phyloP scores from a whole-genome alignment of 768 basidiomycete genomes.

The Kwoniella bestiolae region DNA sequence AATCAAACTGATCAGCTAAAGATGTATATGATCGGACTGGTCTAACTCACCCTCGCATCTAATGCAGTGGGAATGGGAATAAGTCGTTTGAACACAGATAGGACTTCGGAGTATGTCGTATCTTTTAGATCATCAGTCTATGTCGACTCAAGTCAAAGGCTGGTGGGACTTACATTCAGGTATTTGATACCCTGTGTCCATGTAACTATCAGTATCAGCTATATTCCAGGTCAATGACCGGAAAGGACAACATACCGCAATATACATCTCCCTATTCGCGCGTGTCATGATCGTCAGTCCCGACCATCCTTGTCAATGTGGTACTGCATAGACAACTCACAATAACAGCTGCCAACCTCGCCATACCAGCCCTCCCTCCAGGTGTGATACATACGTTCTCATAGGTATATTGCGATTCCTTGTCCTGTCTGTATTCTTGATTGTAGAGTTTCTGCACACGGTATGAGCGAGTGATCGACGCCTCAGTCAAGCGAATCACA shows the following conservation, averaged over 20 bases:
- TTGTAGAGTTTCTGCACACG: slow-evolving; percentile 71
- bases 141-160: background rate
- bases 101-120: slow-evolving; percentile 41
- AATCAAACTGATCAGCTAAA: too few relatives aligned
- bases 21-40: too few relatives aligned
- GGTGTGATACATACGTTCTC: slow-evolving; percentile 88
- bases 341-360: slow-evolving; percentile 87
- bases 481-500: too few relatives aligned
- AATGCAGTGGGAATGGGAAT: slow-evolving; percentile 83
- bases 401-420: slow-evolving; percentile 79
- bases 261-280: slow-evolving; percentile 59
- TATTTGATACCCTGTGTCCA: slow-evolving; percentile 35
- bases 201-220: background rate
- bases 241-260: slow-evolving; percentile 59
- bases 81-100: slow-evolving; percentile 76
- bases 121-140: slow-evolving; percentile 25
- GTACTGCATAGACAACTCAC: slow-evolving; percentile 14
- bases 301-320: background rate
- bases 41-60: slow-evolving; percentile 40
- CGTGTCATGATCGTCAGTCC: background rate
- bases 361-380: slow-evolving; percentile 86
- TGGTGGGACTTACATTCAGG: slow-evolving; percentile 38
- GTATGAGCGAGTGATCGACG: too few relatives aligned
- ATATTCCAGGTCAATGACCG: background rate
- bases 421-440: slow-evolving; percentile 78